These are phyloP conservation scores for Ceratobasidium sp. DNA, from an alignment of 1,284 basidiomycete species.

Conservation along the genomic window DNA sequence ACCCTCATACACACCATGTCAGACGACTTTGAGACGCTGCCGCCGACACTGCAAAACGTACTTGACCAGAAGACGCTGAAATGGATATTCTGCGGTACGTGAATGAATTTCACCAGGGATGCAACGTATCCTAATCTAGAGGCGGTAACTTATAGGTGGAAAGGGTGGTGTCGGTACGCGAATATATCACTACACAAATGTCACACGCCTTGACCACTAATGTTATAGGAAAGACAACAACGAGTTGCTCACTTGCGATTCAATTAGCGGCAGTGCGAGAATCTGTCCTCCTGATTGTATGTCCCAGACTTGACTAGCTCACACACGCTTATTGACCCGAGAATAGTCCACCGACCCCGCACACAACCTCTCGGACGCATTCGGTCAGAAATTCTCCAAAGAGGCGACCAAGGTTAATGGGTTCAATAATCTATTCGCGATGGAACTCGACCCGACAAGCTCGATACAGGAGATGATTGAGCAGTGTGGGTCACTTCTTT, in stretches of 20 bases:
- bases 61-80: conserved; percentile 87
- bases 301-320: conserved; percentile 48
- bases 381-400: conserved; percentile 99
- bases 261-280: conserved; percentile 86
- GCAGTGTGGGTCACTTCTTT: conserved; percentile 67
- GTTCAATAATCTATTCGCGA: conserved; percentile 94
- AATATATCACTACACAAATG: conserved; percentile 17
- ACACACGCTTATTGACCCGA: neutral
- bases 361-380: conserved; percentile 98
- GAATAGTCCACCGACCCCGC: conserved; percentile 95
- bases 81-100: conserved; percentile 94
- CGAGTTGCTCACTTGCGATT: conserved; percentile 94
- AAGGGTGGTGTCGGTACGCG: conserved; percentile 91
- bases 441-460: conserved; percentile 99
- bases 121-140: conserved; percentile 30
- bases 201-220: too few species aligned
- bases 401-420: conserved; percentile 99
- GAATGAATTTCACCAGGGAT: conserved; percentile 36
- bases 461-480: conserved; percentile 99
- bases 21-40: conserved; percentile 52
- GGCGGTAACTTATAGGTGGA: conserved; percentile 64
- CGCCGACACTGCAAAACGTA: conserved; percentile 86
- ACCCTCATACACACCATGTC: conserved; percentile 33
- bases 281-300: conserved; percentile 90
- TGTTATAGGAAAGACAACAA: conserved; percentile 98